Evolutionary conservation across 495 filamentous ascomycete genomes (phyloP), one percentile per base, ranked within the genome.

Genomic region (Pseudevernia furfuracea): DNA sequence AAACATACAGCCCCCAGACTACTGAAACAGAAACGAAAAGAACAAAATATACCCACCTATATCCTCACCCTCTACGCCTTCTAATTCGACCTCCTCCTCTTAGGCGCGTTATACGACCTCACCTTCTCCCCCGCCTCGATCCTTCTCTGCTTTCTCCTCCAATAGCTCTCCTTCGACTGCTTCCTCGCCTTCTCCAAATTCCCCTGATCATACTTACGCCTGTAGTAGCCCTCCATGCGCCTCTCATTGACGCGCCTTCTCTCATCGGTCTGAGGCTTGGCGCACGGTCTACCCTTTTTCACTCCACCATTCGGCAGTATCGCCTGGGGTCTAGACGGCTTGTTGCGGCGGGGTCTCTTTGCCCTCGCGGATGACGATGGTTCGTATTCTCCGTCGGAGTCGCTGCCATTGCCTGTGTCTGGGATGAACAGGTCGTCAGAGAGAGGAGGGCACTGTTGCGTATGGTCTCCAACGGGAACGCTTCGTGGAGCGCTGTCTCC

Each of bases 141-240:
- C 14, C 52, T 19, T 8, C 52, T 14, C 52, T 55, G 52, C 52
- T 55, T 55, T 0, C 52, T 2, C 17, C 52, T 19, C 14, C 17
- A 55, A 34, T 55, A 55, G 17, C 52, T 55, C 30, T 55, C 52
- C 52, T 21, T 32, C 3, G 28, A 34, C 52, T 55, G 52, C 19
- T 21, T 28, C 11, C 52, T 55, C 52, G 52, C 52, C 52, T 55
- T 55, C 30, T 55, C 52, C 30, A 55, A 21, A 4, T 55, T 55
- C 4, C 52, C 52, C 52, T 55, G 14, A 9, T 55, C 30, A 11
- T 34, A 34, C 52, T 55, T 55, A 7, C 52, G 52, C 52, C 52
- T 6, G 11, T 55, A 55, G 30, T 55, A 55, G 8, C 52, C 52
- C 52, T 55, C 52, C 52, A 55, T 55, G 52, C 52, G 52, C 7